Evolutionary conservation across 179 eudicot species (phyloP).

Genomic region (Silene coronaria): DNA sequence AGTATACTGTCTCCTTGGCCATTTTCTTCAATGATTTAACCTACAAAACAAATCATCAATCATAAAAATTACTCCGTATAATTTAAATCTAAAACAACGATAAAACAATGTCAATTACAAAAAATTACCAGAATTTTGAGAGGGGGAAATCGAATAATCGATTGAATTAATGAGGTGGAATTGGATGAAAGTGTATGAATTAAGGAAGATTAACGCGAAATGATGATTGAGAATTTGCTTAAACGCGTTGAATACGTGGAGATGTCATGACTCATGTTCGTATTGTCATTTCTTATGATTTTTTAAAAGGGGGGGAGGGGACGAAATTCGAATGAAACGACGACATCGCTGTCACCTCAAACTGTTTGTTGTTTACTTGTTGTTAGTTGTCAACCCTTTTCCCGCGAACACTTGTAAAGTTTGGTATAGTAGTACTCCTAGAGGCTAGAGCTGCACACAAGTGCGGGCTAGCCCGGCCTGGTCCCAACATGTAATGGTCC

Average conservation of each 20-base stretch:
- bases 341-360: not conserved
- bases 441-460: too few species aligned
- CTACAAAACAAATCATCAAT: not conserved
- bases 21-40: constrained; percentile 47
- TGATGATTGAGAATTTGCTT: not conserved
- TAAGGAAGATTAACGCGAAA: not conserved
- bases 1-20: constrained; percentile 85
- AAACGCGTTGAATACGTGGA: not conserved
- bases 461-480: too few species aligned
- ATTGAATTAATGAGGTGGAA: not conserved
- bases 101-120: not conserved
- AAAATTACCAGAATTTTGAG: not conserved
- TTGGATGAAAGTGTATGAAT: not conserved
- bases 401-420: not conserved
- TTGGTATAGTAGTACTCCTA: too few species aligned
- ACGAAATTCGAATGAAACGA: not conserved
- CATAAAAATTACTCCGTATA: too few species aligned
- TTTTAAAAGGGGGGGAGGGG: not conserved
- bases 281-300: not conserved
- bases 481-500: too few species aligned
- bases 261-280: not conserved
- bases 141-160: not conserved
- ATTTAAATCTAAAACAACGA: not conserved
- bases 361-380: too few species aligned
- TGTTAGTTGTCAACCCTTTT: too few species aligned